Conservation (phyloP, 1,139 yeast species). For the Geotrichum histeridarum region DNA sequence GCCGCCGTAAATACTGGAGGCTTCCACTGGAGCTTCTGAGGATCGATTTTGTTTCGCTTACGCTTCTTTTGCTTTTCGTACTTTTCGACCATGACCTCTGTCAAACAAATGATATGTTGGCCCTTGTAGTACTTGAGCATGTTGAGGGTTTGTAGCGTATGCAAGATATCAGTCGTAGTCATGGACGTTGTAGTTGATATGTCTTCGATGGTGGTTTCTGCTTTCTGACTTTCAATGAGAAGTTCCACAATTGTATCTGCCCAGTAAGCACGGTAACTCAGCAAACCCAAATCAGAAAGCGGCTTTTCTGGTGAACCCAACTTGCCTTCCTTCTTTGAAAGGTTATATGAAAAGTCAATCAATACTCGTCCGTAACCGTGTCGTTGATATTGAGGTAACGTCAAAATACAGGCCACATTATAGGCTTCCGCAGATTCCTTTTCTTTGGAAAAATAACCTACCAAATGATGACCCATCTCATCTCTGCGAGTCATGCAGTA, state of each 20-base stretch:
- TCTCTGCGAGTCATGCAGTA: slow-evolving; percentile 91
- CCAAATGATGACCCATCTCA: slow-evolving; percentile 86
- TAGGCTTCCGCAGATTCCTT: slow-evolving; percentile 94
- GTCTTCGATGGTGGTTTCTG: slow-evolving; percentile 87
- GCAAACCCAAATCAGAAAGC: slow-evolving; percentile 83
- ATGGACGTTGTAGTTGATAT: slow-evolving; percentile 80
- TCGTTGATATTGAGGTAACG: slow-evolving; percentile 92
- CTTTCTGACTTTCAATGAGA: slow-evolving; percentile 55
- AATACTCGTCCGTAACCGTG: slow-evolving; percentile 88
- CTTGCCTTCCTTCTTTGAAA: slow-evolving; percentile 81
- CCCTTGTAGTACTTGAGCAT: slow-evolving; percentile 91
- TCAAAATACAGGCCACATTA: slow-evolving; percentile 93
- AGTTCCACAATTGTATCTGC: slow-evolving; percentile 78
- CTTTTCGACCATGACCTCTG: slow-evolving; percentile 73
- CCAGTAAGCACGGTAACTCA: slow-evolving; percentile 95
- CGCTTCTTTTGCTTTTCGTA: slow-evolving; percentile 70
- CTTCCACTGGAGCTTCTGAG: slow-evolving; percentile 73
- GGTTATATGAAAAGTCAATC: slow-evolving; percentile 88
- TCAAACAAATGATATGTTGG: slow-evolving; percentile 87
- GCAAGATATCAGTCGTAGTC: slow-evolving; percentile 94
- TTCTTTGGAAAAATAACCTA: slow-evolving; percentile 94
- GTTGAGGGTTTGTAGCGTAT: slow-evolving; percentile 84
- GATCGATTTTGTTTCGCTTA: slow-evolving; percentile 73
- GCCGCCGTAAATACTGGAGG: slow-evolving; percentile 97
- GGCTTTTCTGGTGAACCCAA: slow-evolving; percentile 98